Percentiles rank a stretch among this genome's conserved stretches.
These are phyloP conservation scores for Nematodospora valgi DNA, from an alignment of 805 yeast species.

Conservation along the genomic window DNA sequence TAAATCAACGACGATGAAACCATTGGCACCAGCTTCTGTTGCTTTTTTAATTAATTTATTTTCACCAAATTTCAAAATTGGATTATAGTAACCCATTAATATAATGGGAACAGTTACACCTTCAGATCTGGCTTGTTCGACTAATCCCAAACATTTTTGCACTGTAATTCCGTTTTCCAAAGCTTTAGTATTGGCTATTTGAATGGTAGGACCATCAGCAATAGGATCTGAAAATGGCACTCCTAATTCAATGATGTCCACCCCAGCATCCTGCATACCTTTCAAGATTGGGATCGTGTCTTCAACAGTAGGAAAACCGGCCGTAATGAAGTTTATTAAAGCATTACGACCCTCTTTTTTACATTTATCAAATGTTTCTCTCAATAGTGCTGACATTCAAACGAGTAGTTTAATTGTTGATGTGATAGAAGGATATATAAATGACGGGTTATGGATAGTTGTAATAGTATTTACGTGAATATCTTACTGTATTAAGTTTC, in stretches of 20 bases:
- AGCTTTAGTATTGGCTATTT: slow-evolving; percentile 80
- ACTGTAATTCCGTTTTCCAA: slow-evolving; percentile 80
- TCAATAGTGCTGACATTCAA: slow-evolving; percentile 54
- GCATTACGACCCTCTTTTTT: slow-evolving; percentile 75
- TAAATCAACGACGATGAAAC: slow-evolving; percentile 89
- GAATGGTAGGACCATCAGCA: slow-evolving; percentile 98
- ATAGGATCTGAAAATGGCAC: slow-evolving; percentile 97
- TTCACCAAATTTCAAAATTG: slow-evolving; percentile 87
- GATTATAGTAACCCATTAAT: slow-evolving; percentile 98
- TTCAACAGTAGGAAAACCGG: slow-evolving; percentile 85
- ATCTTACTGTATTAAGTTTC: too few species aligned
- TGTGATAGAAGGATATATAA: too few species aligned
- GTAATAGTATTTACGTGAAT: too few species aligned
- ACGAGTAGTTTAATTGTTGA: too few species aligned
- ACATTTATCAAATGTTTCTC: slow-evolving; percentile 59
- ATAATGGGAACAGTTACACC: slow-evolving; percentile 90
- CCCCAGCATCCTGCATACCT: slow-evolving; percentile 94
- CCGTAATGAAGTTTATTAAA: slow-evolving; percentile 87
- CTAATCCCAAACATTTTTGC: slow-evolving; percentile 62
- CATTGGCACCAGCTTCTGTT: slow-evolving; percentile 89
- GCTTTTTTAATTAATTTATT: slow-evolving; percentile 73
- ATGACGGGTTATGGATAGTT: too few species aligned
- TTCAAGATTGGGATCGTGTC: slow-evolving; percentile 84
- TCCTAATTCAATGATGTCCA: slow-evolving; percentile 91
- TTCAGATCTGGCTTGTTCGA: slow-evolving; percentile 67